Conservation (phyloP, 306 rosid genomes). For the Prunus dulcis region DNA sequence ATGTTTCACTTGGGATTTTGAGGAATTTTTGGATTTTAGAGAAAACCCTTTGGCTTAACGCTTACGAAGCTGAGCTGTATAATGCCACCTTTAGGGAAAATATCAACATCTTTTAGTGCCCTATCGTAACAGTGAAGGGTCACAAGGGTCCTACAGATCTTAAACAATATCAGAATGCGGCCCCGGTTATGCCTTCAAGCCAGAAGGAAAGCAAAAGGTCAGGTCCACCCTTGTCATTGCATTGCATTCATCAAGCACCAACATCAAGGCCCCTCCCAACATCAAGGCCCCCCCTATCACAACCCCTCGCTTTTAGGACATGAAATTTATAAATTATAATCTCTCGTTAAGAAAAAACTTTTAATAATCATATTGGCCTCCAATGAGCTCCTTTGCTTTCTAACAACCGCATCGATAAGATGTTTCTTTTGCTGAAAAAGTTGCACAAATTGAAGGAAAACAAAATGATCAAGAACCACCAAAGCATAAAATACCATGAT, state of each 20-base stretch:
- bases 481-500: not conserved
- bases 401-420: not conserved
- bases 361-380: not conserved
- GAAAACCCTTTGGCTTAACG: not conserved
- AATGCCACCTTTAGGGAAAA: not conserved
- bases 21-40: not conserved
- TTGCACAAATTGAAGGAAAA: not conserved
- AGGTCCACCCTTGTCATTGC: not conserved
- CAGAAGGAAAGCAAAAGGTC: not conserved
- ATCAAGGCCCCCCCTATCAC: not conserved
- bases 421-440: not conserved
- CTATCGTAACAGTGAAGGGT: not conserved
- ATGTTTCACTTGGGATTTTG: not conserved
- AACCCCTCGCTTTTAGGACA: constrained; percentile 7
- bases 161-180: not conserved
- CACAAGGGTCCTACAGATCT: constrained; percentile 3
- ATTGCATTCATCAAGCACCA: not conserved
- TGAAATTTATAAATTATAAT: not conserved
- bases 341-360: not conserved
- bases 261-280: not conserved
- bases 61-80: not conserved
- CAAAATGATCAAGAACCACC: constrained; percentile 4
- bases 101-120: not conserved
- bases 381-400: constrained; percentile 2
- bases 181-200: not conserved